These are phyloP conservation scores for Bimuria novae-zelandiae DNA, from an alignment of 2,329 filamentous ascomycete genomes.

Conservation along the genomic window DNA sequence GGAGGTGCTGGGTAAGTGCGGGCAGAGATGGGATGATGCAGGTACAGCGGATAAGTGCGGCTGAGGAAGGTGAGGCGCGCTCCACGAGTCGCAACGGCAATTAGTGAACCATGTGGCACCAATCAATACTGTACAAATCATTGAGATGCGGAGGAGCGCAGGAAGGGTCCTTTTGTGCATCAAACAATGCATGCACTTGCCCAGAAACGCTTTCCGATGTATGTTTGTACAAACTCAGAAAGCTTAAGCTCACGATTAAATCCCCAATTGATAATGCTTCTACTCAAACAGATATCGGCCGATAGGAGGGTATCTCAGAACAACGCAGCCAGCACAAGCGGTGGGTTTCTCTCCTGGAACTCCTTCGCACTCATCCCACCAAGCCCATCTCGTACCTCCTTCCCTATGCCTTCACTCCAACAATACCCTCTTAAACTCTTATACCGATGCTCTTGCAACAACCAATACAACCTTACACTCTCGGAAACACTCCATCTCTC, in stretches of 20 bases:
- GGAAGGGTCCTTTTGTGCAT: background rate
- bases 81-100: background rate
- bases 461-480: background rate
- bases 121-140: no score
- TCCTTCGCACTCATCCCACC: background rate
- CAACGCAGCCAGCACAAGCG: background rate
- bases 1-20: background rate
- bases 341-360: background rate
- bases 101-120: background rate
- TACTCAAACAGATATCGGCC: no score
- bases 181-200: background rate
- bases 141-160: no score
- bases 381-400: background rate
- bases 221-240: no score
- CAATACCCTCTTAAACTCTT: background rate
- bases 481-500: background rate
- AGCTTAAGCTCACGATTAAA: no score
- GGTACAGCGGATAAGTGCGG: conserved; percentile 4
- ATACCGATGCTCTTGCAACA: background rate
- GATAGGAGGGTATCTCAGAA: no score
- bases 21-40: background rate
- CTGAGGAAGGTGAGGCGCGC: background rate
- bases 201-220: no score
- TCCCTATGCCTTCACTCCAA: background rate
- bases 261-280: no score